Evolutionary conservation across 768 basidiomycete species (phyloP).

Genomic region (Lactarius pseudohatsudake): DNA sequence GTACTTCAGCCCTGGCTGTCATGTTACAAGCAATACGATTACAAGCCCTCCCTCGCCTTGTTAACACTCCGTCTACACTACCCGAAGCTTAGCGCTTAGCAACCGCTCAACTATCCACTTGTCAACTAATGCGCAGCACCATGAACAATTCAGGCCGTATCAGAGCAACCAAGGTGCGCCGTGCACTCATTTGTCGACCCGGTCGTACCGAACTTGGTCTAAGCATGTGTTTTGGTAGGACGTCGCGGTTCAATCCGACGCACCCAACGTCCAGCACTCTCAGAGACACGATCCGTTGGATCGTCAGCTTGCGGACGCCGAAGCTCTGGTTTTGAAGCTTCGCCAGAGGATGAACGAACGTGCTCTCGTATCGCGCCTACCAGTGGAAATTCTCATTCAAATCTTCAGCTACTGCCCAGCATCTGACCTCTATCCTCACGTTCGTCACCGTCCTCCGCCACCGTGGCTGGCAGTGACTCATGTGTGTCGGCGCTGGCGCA

Average conservation of each 20-base stretch:
- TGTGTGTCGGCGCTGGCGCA: slow-evolving; percentile 27
- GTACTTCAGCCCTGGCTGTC: slow-evolving; percentile 1
- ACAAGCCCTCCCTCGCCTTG: background rate
- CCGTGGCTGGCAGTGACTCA: slow-evolving; percentile 25
- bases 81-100: slow-evolving; percentile 1
- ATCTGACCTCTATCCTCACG: slow-evolving; percentile 19
- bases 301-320: slow-evolving; percentile 14
- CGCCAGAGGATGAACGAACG: slow-evolving; percentile 24
- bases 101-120: background rate
- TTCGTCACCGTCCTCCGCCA: slow-evolving; percentile 21
- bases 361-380: slow-evolving; percentile 24
- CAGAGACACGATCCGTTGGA: slow-evolving; percentile 15
- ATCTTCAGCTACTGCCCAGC: slow-evolving; percentile 25
- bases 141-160: slow-evolving; percentile 2
- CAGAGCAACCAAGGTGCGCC: slow-evolving; percentile 15
- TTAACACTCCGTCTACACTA: background rate
- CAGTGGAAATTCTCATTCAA: slow-evolving; percentile 24
- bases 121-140: background rate
- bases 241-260: slow-evolving; percentile 18
- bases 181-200: background rate
- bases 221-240: slow-evolving; percentile 18
- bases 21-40: slow-evolving; percentile 1
- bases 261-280: background rate
- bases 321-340: slow-evolving; percentile 15
- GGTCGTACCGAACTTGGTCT: slow-evolving; percentile 1